A percentile compares a stretch with the other conserved stretches of the same genome.
Evolutionary conservation across 169 alveolate genomes (phyloP).

Genomic region (Plasmodium vinckei): DNA sequence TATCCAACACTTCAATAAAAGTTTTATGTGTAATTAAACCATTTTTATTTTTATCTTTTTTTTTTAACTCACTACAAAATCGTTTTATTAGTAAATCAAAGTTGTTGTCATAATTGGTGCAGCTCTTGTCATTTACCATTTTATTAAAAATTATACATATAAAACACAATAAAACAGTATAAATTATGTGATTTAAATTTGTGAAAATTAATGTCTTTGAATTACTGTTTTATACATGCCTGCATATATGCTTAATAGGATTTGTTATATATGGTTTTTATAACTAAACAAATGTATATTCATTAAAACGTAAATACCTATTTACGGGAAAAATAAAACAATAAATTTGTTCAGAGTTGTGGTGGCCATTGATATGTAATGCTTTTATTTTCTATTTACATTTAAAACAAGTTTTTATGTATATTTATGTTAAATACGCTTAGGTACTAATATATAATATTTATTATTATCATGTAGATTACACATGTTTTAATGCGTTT

Average conservation of each 20-base stretch:
- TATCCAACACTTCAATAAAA: constrained; percentile 63
- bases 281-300: no score
- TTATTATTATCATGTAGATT: not conserved
- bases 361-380: no score
- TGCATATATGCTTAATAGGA: no score
- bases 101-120: constrained; percentile 5
- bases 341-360: no score
- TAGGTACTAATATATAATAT: not conserved
- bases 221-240: no score
- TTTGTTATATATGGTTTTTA: no score
- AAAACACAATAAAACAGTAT: not conserved
- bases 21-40: constrained; percentile 54
- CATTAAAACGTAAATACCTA: not conserved
- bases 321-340: not conserved
- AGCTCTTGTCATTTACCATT: constrained; percentile 17
- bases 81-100: constrained; percentile 35
- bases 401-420: constrained; percentile 17
- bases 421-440: not conserved
- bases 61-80: constrained; percentile 53
- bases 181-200: not conserved
- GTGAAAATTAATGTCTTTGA: no score
- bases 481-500: not conserved
- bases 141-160: constrained; percentile 13
- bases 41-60: constrained; percentile 68
- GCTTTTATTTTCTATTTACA: not conserved